A percentile compares a stretch with the other conserved stretches of the same genome.
phyloP scores from a whole-genome alignment of 108 stramenopile species.

The Nitzschia palea region DNA sequence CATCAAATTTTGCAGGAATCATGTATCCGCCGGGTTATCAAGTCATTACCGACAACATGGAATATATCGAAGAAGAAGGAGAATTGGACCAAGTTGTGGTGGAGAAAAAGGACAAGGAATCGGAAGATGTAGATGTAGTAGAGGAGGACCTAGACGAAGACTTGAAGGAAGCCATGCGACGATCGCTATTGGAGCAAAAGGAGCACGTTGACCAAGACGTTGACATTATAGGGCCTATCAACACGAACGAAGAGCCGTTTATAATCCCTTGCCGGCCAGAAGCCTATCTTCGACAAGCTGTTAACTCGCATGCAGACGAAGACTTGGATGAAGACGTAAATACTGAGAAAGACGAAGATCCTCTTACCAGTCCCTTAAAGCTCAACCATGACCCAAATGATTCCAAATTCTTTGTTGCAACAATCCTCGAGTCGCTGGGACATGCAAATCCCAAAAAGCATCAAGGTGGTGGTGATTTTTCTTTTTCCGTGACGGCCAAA shows the following conservation, averaged over 20 bases:
- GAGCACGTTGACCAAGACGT: slow-evolving; percentile 19
- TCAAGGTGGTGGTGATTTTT: slow-evolving; percentile 18
- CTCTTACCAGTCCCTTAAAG: neutral
- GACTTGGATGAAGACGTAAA: slow-evolving; percentile 12
- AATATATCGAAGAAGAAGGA: slow-evolving; percentile 69
- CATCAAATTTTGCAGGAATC: slow-evolving; percentile 57
- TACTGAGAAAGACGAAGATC: neutral
- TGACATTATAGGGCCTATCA: slow-evolving; percentile 14
- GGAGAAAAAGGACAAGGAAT: slow-evolving; percentile 8
- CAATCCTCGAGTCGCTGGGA: slow-evolving; percentile 17
- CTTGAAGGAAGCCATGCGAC: slow-evolving; percentile 48
- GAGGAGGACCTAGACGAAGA: slow-evolving; percentile 34
- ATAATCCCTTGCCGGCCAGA: slow-evolving; percentile 49
- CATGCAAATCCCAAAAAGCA: slow-evolving; percentile 21
- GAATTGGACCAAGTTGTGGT: slow-evolving; percentile 38
- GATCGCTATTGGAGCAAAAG: slow-evolving; percentile 31
- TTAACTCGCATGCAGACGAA: slow-evolving; percentile 10
- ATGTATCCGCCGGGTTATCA: slow-evolving; percentile 68
- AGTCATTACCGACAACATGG: slow-evolving; percentile 55
- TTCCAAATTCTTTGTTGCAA: slow-evolving; percentile 21
- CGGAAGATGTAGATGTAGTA: neutral
- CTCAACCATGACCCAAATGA: neutral
- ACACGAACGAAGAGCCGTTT: neutral
- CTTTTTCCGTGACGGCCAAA: slow-evolving; percentile 33
- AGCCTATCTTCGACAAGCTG: slow-evolving; percentile 32